Conservation (phyloP, 2,329 filamentous ascomycete genomes). For the Aschersonia sp. region DNA sequence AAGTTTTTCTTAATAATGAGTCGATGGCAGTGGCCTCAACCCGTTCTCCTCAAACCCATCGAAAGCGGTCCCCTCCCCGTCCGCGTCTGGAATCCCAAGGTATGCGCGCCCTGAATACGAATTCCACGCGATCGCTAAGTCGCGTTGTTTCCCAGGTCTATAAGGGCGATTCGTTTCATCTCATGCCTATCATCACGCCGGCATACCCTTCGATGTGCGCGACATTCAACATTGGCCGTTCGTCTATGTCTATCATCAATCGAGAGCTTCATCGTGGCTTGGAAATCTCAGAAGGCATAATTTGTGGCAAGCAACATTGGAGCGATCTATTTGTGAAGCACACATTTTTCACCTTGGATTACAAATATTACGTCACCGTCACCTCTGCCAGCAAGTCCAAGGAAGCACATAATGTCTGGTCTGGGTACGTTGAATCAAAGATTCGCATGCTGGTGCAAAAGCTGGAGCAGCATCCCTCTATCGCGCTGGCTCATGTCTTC, state of each 20-base stretch:
- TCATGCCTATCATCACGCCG: constrained; percentile 97
- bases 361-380: constrained; percentile 91
- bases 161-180: constrained; percentile 64
- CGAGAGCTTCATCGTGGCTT: constrained; percentile 67
- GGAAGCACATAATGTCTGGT: constrained; percentile 76
- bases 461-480: constrained; percentile 65
- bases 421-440: constrained; percentile 86
- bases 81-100: constrained; percentile 88
- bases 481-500: constrained; percentile 77
- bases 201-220: constrained; percentile 97
- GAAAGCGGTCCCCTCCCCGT: constrained; percentile 70
- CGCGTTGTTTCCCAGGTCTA: constrained; percentile 42
- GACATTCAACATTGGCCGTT: constrained; percentile 83
- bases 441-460: constrained; percentile 72
- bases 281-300: constrained; percentile 66
- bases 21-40: constrained; percentile 86
- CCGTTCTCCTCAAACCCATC: constrained; percentile 79
- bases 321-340: constrained; percentile 80
- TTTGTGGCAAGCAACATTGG: constrained; percentile 64
- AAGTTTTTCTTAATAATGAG: constrained; percentile 92
- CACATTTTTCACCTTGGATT: constrained; percentile 81
- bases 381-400: constrained; percentile 70
- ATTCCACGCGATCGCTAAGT: neutral
- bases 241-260: constrained; percentile 72
- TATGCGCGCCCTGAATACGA: constrained; percentile 20